Base-by-base conservation (phyloP, 164 flowering plant genomes). In the Litsea cubeba region DNA sequence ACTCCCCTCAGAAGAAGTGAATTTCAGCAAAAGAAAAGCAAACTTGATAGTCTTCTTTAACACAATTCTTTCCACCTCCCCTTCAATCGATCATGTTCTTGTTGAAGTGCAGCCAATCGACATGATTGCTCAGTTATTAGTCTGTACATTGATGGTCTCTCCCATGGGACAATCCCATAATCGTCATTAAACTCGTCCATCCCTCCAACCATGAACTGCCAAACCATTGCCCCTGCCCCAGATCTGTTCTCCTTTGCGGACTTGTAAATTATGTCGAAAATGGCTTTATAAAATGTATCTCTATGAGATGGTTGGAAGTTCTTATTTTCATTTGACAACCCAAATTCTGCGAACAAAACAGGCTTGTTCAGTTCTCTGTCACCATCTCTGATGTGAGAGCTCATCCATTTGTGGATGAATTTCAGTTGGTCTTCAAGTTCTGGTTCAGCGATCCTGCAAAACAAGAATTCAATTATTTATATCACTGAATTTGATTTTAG, bases 201-300 rank as follows among this genome's bases (percentile, higher is more conserved):
- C 78, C 94, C 97, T 79, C 80, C 87, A 24, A 90, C 91, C 64
- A 94, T 64, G 70, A 91, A 82, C 82, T 94, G 98, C 98, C 98
- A 94, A 65, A 85, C 70, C 30, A 92, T 80, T 25, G 95, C 81
- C 62, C 98, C 98, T 4, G 91, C 97, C 6, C 97, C 98, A 2
- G 98, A 73, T 23, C 84, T 68, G 6, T 81, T 82, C 76, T 74
- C 83, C 88, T 76, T 86, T 1, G 97, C 97, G 18, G 97, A 91
- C 65, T 88, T 74, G 72, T 92, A 87, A 7, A 91, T 78, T n/a
- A 85, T 72, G 71, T 89, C 94, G 11, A 78, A 80, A 25, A 92
- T 77, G 0, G 77, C 75, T 76, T 83, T 81, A 79, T 82, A 86
- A 64, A 89, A 81, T 72, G n/a, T 68, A 40, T 92, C 94, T 28